phyloP scores from a whole-genome alignment of 2,329 filamentous ascomycete species.

The Clarireedia sp. region DNA sequence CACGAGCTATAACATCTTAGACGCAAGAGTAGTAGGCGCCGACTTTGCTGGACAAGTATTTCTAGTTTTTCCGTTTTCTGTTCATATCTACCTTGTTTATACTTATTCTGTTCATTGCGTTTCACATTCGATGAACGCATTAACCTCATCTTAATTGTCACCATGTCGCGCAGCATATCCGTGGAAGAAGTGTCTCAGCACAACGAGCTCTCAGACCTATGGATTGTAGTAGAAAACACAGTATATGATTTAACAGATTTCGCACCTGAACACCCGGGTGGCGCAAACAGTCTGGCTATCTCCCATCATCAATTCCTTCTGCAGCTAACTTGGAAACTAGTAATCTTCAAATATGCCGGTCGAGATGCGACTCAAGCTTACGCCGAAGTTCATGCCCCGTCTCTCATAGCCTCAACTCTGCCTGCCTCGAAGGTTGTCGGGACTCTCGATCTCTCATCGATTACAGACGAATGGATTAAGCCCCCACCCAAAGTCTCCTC shows the following conservation, averaged over 20 bases:
- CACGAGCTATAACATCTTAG: background rate
- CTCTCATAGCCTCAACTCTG: slow-evolving; percentile 37
- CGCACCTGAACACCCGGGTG: slow-evolving; percentile 54
- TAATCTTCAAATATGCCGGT: slow-evolving; percentile 44
- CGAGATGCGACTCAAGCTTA: slow-evolving; percentile 46
- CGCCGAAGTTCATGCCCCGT: slow-evolving; percentile 43
- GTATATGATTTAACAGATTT: slow-evolving; percentile 64
- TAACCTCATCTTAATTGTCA: background rate
- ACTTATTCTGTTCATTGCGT: background rate
- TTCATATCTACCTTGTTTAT: background rate
- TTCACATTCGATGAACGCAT: background rate
- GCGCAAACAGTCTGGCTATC: slow-evolving; percentile 39
- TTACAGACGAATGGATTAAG: slow-evolving; percentile 41
- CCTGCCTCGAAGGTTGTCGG: slow-evolving; percentile 40
- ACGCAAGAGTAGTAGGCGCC: background rate
- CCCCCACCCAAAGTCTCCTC: slow-evolving; percentile 29
- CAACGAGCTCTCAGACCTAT: slow-evolving; percentile 43
- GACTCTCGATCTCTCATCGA: slow-evolving; percentile 38
- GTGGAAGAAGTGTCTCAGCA: slow-evolving; percentile 40
- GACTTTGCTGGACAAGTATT: background rate
- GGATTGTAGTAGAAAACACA: slow-evolving; percentile 60
- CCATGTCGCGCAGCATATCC: slow-evolving; percentile 29
- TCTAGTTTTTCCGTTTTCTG: background rate
- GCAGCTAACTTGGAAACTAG: slow-evolving; percentile 16
- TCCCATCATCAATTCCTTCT: background rate